These are phyloP conservation scores for Solanum hybrid DNA, from an alignment of 305 asterid genomes.

Conservation along the genomic window DNA sequence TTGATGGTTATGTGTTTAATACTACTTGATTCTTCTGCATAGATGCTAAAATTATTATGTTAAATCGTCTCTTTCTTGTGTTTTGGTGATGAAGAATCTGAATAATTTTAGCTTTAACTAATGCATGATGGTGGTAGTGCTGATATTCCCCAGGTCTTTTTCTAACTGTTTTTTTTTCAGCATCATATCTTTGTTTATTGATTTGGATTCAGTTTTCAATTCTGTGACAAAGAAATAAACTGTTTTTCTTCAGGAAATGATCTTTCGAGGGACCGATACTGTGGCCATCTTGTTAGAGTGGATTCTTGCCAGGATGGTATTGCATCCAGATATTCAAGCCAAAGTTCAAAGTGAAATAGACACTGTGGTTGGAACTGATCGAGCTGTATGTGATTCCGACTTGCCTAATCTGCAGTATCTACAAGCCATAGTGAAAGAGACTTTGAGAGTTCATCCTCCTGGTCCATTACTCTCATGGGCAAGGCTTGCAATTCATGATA, in stretches of 20 bases:
- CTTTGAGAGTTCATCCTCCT: conserved; percentile 69
- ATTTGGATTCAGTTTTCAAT: background rate
- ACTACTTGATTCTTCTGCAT: background rate
- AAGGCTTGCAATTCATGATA: conserved; percentile 58
- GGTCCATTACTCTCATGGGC: conserved; percentile 94
- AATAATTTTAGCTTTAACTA: conserved; percentile 17
- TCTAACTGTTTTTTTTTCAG: too few relatives aligned
- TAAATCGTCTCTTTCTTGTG: conserved; percentile 13
- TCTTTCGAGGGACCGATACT: conserved; percentile 69
- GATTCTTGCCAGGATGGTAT: conserved; percentile 81
- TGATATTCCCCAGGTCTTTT: background rate
- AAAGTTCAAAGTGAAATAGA: conserved; percentile 53
- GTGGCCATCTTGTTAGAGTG: conserved; percentile 70
- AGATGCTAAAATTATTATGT: background rate
- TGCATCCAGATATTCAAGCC: conserved; percentile 56
- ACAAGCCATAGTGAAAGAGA: conserved; percentile 65
- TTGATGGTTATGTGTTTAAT: background rate
- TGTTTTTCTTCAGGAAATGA: conserved; percentile 51
- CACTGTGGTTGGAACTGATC: conserved; percentile 16
- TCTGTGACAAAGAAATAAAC: background rate
- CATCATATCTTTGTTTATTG: background rate
- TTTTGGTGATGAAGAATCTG: conserved; percentile 40
- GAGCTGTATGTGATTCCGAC: conserved; percentile 36
- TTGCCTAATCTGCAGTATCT: conserved; percentile 48
- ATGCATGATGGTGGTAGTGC: conserved; percentile 19